Evolutionary conservation across 2,329 filamentous ascomycete species (phyloP), one percentile per base, ranked within the genome.

Genomic region (Microcera coccophila): DNA sequence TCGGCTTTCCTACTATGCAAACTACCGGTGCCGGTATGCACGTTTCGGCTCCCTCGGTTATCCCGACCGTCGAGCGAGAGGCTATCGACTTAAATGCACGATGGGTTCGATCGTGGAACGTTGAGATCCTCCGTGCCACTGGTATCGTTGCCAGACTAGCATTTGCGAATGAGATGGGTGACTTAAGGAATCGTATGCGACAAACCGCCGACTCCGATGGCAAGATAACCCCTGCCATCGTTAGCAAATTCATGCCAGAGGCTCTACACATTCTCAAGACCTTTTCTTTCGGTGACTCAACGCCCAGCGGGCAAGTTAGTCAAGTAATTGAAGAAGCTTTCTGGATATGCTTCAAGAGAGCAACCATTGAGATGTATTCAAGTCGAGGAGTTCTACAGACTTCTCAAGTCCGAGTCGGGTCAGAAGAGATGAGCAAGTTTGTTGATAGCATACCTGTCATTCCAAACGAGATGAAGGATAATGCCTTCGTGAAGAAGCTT

Each of bases 1-100:
- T 98, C 59, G 93, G 93, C 0, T 98, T 98, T 60, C 91, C 93
- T 3, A 98, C 93, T 2, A 90, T 91, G 54, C 93, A 98, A 69
- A 98, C 93, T 0, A 98, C 94, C 0, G 93, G 91, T 41, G 82
- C 91, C 20, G 87, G 91, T 14, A 86, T 94, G 62, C 93, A 98
- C 64, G 86, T 98, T 21, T 97, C 91, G 11, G 93, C 93, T 0
- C 93, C 90, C 1, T 96, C 91, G 0, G 84, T 98, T 12, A 98
- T 98, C 44, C 93, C 93, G 0, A 98, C 93, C 0, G 94, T 98
- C 3, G 93, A 98, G 66, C 82, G 93, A 61, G 93, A 98, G 62
- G 93, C 89, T 41, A 95, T 98, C 44, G 93, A 98, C 64, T 74
- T 98, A 49, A 97, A 98, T 62, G 94, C 93, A 14, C 82, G 90